phyloP scores from a whole-genome alignment of 2,329 filamentous ascomycete species.

The Pyrenochaeta sp. region DNA sequence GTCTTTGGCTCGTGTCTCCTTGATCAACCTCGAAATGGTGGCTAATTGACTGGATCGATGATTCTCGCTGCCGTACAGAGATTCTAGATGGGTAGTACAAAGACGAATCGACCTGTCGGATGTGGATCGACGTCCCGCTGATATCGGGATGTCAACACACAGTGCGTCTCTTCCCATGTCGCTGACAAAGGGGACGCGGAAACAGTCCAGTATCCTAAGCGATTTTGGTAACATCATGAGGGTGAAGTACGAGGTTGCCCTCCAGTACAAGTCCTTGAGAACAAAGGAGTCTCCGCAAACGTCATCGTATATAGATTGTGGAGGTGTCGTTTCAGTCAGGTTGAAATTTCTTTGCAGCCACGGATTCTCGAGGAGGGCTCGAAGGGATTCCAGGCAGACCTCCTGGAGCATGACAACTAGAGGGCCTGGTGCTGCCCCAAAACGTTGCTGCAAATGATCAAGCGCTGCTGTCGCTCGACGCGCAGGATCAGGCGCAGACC shows the following conservation, averaged over 20 bases:
- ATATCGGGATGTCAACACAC: not conserved
- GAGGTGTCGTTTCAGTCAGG: not conserved
- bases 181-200: not conserved
- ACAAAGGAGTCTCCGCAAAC: not conserved
- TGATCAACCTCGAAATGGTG: not conserved
- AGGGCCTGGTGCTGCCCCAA: conserved; percentile 1
- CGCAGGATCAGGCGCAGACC: not conserved
- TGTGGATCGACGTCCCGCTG: no score
- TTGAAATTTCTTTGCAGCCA: not conserved
- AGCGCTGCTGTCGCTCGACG: not conserved
- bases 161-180: not conserved
- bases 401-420: conserved; percentile 6
- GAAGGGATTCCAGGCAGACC: conserved; percentile 1
- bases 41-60: not conserved
- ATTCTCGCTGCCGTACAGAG: not conserved
- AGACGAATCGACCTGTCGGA: not conserved
- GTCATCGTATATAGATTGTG: not conserved
- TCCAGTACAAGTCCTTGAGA: not conserved
- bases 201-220: conserved; percentile 1
- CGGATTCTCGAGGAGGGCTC: not conserved
- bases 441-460: conserved; percentile 1
- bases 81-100: not conserved
- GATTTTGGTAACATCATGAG: conserved; percentile 4
- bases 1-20: not conserved
- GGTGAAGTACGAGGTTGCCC: not conserved